Base-by-base conservation (phyloP, 1,284 basidiomycete genomes). In the Papiliotrema fonsecae region DNA sequence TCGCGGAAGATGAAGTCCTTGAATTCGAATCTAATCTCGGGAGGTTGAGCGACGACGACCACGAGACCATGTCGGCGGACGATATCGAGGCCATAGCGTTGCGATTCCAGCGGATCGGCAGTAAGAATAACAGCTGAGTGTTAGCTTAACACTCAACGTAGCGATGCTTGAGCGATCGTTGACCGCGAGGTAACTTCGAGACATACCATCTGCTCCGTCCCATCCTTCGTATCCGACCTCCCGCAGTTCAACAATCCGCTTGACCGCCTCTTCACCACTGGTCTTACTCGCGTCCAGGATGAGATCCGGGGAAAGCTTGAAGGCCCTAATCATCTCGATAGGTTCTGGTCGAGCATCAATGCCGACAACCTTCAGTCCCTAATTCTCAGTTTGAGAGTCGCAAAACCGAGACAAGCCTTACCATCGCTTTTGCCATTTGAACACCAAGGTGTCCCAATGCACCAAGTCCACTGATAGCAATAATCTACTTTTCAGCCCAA, bases 341-440 rank as follows among this genome's bases (percentile, higher is more conserved):
- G 57, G 55, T 32, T 53, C 50, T 13, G 55, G 53, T 19, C 58
- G 42, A 41, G 54, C 47, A 46, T 57, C 58, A 22, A 60, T 50
- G 1, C 50, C 57, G 6, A 60, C 55, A 21, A 60, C 57, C 34
- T 52, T 56, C 26, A 55, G 43, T 6, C 57, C 57, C 57, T 60
- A 24, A 3, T 16, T 6, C 7, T 43, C 3, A 18, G 13, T 6
- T 19, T 22, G n/a, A 40, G 0, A 4, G 9, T 7, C 10, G 19
- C 5, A 42, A 24, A 18, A 31, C 16, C 31, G 26, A 26, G 37
- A 19, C 9, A 10, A 7, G 22, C 46, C 60, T 36, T 30, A 64
- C 62, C 52, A 59, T 43, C 10, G 58, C 62, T 36, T 62, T 64
- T 16, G 57, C 60, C 45, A 64, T 56, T 32, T 64, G 62, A 19